phyloP scores from a whole-genome alignment of 192 early-diverging fungal species.

The Anaeromyces robustus region DNA sequence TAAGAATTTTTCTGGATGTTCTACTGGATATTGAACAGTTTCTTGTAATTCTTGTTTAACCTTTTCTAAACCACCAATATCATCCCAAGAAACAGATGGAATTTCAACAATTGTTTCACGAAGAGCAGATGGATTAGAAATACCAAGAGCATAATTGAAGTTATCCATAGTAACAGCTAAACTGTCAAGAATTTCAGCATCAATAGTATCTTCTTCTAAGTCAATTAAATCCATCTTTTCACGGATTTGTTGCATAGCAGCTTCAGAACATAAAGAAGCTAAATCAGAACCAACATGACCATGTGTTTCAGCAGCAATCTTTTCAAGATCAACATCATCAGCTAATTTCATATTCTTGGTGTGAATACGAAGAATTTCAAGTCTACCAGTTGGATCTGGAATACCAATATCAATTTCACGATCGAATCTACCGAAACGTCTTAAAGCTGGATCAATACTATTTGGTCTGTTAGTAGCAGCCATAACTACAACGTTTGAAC shows the following conservation, averaged over 20 bases:
- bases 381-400: slow-evolving; percentile 91
- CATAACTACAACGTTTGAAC: slow-evolving; percentile 96
- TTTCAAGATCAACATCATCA: slow-evolving; percentile 93
- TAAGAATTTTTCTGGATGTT: slow-evolving; percentile 98
- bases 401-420: slow-evolving; percentile 99
- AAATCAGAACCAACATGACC: slow-evolving; percentile 96
- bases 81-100: slow-evolving; percentile 84
- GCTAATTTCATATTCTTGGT: slow-evolving; percentile 99
- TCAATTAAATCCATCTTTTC: slow-evolving; percentile 99
- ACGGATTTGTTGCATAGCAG: slow-evolving; percentile 98
- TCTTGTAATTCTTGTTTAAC: slow-evolving; percentile 98
- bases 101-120: slow-evolving; percentile 97
- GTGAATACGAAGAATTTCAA: slow-evolving; percentile 98
- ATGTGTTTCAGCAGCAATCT: slow-evolving; percentile 93
- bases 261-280: slow-evolving; percentile 94
- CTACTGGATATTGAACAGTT: slow-evolving; percentile 97
- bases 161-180: slow-evolving; percentile 96
- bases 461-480: slow-evolving; percentile 98
- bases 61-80: slow-evolving; percentile 93
- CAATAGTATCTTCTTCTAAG: slow-evolving; percentile 94
- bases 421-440: slow-evolving; percentile 98
- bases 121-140: slow-evolving; percentile 93
- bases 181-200: slow-evolving; percentile 87
- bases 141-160: slow-evolving; percentile 85
- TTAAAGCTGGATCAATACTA: slow-evolving; percentile 92